These are phyloP conservation scores for Boechera retrofracta DNA, from an alignment of 345 rosid species.

Conservation along the genomic window DNA sequence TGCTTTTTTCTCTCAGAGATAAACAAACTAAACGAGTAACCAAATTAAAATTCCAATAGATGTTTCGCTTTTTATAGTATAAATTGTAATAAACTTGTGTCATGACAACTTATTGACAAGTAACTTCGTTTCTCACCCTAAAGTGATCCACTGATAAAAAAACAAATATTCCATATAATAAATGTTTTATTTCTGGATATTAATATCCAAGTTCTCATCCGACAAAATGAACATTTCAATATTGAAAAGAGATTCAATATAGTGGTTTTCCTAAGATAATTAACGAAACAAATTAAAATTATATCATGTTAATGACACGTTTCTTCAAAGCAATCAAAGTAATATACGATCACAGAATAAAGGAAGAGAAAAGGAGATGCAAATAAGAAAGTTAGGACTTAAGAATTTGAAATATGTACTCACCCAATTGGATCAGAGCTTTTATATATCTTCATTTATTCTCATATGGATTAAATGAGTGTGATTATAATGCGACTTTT, in stretches of 20 bases:
- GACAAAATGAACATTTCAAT: constrained; percentile 7
- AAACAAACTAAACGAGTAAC: too few species aligned
- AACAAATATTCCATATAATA: not conserved
- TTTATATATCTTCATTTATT: constrained; percentile 27
- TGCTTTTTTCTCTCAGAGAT: too few species aligned
- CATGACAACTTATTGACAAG: not conserved
- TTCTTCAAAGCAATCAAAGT: constrained; percentile 3
- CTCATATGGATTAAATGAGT: constrained; percentile 30
- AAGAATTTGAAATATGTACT: constrained; percentile 37
- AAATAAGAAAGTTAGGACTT: constrained; percentile 25
- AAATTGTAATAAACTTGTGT: too few species aligned
- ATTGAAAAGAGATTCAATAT: constrained; percentile 5
- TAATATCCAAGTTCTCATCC: constrained; percentile 3
- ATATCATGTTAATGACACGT: constrained; percentile 33
- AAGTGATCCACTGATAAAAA: not conserved
- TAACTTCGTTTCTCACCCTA: not conserved
- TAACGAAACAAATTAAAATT: constrained; percentile 7
- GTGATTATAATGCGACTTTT: constrained; percentile 33
- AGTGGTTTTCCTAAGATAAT: not conserved
- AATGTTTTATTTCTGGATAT: not conserved
- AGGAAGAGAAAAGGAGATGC: constrained; percentile 20
- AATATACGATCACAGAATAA: constrained; percentile 11
- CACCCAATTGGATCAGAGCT: constrained; percentile 34
- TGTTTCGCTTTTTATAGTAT: too few species aligned
- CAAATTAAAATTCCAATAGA: not conserved